Evolutionary conservation across 2,329 filamentous ascomycete genomes (phyloP).

Genomic region (Botrytis aclada): DNA sequence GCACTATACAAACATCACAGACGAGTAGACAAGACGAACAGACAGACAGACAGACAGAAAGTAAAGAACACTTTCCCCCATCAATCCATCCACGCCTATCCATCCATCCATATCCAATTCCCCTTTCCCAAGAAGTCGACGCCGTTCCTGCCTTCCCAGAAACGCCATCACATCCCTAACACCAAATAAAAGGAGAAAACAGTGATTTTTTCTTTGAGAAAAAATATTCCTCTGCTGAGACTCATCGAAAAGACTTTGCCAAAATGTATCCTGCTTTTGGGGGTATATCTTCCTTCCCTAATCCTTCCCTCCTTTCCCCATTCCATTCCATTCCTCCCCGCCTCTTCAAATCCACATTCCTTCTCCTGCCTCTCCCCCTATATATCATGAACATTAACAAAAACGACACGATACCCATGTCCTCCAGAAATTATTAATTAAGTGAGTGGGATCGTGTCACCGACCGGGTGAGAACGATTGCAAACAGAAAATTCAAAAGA

Average conservation of each 20-base stretch:
- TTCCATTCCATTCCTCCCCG: not conserved
- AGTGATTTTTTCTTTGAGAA: not conserved
- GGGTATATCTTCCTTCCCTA: not conserved
- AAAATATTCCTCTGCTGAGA: not conserved
- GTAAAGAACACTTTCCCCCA: not conserved
- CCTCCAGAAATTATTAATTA: slow-evolving; percentile 12
- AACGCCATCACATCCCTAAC: not conserved
- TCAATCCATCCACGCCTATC: not conserved
- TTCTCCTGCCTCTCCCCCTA: slow-evolving; percentile 6
- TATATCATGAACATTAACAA: slow-evolving; percentile 29
- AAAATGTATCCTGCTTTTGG: not conserved
- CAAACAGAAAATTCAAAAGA: not conserved
- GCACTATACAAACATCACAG: not conserved
- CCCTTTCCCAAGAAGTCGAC: not conserved
- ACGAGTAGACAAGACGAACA: not conserved
- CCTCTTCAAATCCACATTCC: slow-evolving; percentile 1
- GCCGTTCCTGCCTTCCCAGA: not conserved
- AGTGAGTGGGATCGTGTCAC: not conserved
- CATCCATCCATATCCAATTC: not conserved
- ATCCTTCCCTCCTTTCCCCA: not conserved
- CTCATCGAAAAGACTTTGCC: not conserved
- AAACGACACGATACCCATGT: not conserved
- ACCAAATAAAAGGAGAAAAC: not conserved
- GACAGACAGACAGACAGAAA: not conserved
- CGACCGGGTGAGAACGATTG: not conserved